Evolutionary conservation across 176 grass and related monocot genomes (phyloP), one percentile per base, ranked within the genome.

Genomic region (Thinopyrum elongatum): DNA sequence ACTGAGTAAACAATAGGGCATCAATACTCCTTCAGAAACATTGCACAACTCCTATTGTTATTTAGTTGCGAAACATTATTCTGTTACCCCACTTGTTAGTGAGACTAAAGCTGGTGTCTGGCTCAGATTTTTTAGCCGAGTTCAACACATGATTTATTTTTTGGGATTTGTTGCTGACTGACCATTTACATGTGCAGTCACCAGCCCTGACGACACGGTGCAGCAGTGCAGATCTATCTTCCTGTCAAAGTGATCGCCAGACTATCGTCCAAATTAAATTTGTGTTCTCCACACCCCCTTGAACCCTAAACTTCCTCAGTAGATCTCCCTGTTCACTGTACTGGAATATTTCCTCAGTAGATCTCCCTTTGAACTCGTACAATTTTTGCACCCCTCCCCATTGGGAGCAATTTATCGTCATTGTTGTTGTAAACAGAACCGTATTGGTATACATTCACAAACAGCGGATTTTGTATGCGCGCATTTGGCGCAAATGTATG

Each of bases 191-290:
- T 88, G 42, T 83, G 35, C 92, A 98, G 97, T 98, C 77, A 95
- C 92, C 35, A 95, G 92, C 77, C 97, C 97, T 2, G 82, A 91
- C 16, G 97, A 98, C 74, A 98, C 97, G 22, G 82, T 78, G 73
- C 63, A 88, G 77, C 90, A 98, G 68, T 98, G 94, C 84, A 89
- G 82, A 80, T 89, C 93, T 79, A 85, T 98, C 62, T 98, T 96
- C 90, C 76, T 94, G 83, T 75, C 88, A 26, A 94, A 96, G 55
- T 92, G 85, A 98, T 82, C 33, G 41, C 74, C 29, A 89, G 44
- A 57, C 59, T 77, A 58, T 74, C 27, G 2, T 10, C 9, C 26
- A 39, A 64, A 30, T 78, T 70, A 38, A 53, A 53, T 63, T 77
- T 70, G 62, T 62, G 62, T 74, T 23, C 34, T 79, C 59, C 46